Evolutionary conservation across 2,329 filamentous ascomycete species (phyloP), one percentile per base, ranked within the genome.

Genomic region (Xylariaceae sp.): DNA sequence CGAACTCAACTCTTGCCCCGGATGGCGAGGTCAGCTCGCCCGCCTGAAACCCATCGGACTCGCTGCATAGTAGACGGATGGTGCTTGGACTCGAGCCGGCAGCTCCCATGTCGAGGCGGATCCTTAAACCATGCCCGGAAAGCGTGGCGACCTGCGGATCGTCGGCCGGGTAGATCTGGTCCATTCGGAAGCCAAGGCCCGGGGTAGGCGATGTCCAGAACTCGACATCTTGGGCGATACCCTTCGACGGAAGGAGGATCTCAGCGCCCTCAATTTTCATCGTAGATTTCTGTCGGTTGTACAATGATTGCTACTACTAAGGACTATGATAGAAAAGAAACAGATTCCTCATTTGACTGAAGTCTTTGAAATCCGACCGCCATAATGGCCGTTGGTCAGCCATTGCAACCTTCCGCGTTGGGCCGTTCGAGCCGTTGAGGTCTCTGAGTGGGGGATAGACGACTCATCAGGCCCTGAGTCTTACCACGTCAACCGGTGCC

Each of bases 101-200:
- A n/a, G 53, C 54, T 31, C 47, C 42, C 28, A 31, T 54, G 42
- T 56, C 56, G 22, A 58, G 56, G 42, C 56, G 56, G 45, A 58
- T 2, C n/a, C 54, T 53, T 14, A 58, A 42, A 33, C 56, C 53
- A 48, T 58, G 56, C n/a, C 56, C 56, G 38, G 28, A 45, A 22
- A 58, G 44, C 19, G 38, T 50, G 36, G 42, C 56, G 42, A 58
- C 51, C 31, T 52, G 56, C 45, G 56, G 56, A 34, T 58, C 54
- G 36, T 58, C 56, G 53, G 56, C 56, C 31, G 56, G 56, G 36
- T 56, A 58, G 47, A 58, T 58, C 48, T 52, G 48, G 40, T 50
- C 52, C 56, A 58, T 54, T 43, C 56, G 56, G 44, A 58, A 58
- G 38, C 54, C 56, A 12, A 58, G 45, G n/a, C 55, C 55, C 14